Base-by-base conservation (phyloP, 1,139 yeast genomes). In the Groenewaldozyma sp. region DNA sequence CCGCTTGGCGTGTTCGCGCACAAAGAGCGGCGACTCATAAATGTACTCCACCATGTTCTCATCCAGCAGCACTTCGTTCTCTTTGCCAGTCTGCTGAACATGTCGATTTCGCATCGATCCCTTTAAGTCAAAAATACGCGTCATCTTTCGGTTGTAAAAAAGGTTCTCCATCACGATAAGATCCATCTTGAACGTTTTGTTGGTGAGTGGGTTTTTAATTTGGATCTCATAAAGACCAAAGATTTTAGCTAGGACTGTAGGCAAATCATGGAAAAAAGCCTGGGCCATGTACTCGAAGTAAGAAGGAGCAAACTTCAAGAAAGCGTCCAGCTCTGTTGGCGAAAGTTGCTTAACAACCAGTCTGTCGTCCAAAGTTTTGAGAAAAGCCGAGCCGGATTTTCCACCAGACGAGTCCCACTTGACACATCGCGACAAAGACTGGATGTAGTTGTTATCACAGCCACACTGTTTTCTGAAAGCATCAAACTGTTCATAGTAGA, bases 31-130 rank as follows among this genome's bases (percentile, higher is more conserved):
- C 21, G 94, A 81, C 59, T 93, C 98, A 54, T 86, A 91, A 44
- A 93, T 91, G 58, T 84, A 91, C 59, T 93, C 99, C 49, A 93
- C 94, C 97, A 93, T 91, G 55, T 93, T 93, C 54, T 91, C 99
- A 62, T 93, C 99, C 42, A 93, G 63, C 29, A 93, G 65, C 1
- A 93, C 99, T 60, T 93, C 97, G 55, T 93, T 87, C 48, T 82
- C 96, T 53, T 78, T 78, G 4, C 98, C 99, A 0, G 98, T 93
- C 59, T 88, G 95, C 50, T 91, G 82, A 26, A 88, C 98, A 55
- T 88, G 97, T 46, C 99, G 70, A 60, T 93, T 93, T 46, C 98
- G 69, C 98, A 93, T 91, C 0, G 97, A 87, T 0, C 99, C 99
- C 61, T 93, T 93, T 58, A 93, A 71, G 60, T 93, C 99, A 62